Percentiles rank a stretch among this genome's conserved stretches.
phyloP scores from a whole-genome alignment of 257 asterid species.

The Fraxinus anomala region DNA sequence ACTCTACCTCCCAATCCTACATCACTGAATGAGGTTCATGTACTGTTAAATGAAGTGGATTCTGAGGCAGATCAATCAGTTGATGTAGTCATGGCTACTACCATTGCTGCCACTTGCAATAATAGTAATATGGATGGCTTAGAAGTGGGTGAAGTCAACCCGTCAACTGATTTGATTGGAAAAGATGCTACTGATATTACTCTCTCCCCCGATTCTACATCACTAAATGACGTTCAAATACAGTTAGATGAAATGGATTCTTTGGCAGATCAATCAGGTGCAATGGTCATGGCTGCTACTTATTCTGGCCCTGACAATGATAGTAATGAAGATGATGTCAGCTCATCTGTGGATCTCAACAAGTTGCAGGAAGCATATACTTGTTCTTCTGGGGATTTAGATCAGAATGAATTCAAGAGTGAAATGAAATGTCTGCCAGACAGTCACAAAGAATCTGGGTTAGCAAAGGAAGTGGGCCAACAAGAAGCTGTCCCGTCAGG shows the following conservation, averaged over 20 bases:
- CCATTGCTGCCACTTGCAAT: conserved; percentile 18
- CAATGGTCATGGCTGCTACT: conserved; percentile 31
- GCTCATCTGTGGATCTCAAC: conserved; percentile 34
- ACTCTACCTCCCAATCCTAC: conserved; percentile 28
- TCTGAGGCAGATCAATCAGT: conserved; percentile 31
- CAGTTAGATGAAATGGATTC: conserved; percentile 31
- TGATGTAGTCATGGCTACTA: conserved; percentile 30
- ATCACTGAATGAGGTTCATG: conserved; percentile 34
- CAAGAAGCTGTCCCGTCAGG: conserved; percentile 34
- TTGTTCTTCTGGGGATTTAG: conserved; percentile 35
- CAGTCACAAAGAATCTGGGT: conserved; percentile 31
- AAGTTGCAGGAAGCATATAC: conserved; percentile 36
- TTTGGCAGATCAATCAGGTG: conserved; percentile 32
- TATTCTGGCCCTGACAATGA: conserved; percentile 25
- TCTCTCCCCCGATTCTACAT: conserved; percentile 27
- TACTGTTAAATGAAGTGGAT: conserved; percentile 31
- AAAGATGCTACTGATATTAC: conserved; percentile 30
- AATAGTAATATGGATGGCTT: conserved; percentile 15
- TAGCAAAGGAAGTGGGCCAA: conserved; percentile 39
- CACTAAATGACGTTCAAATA: conserved; percentile 33
- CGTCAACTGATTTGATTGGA: conserved; percentile 32
- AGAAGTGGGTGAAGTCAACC: conserved; percentile 29
- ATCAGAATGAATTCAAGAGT: conserved; percentile 36
- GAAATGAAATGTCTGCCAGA: conserved; percentile 30
- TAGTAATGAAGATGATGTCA: conserved; percentile 22